These are phyloP conservation scores for Ophiostoma ulmi DNA, from an alignment of 2,329 filamentous ascomycete genomes.

Conservation along the genomic window DNA sequence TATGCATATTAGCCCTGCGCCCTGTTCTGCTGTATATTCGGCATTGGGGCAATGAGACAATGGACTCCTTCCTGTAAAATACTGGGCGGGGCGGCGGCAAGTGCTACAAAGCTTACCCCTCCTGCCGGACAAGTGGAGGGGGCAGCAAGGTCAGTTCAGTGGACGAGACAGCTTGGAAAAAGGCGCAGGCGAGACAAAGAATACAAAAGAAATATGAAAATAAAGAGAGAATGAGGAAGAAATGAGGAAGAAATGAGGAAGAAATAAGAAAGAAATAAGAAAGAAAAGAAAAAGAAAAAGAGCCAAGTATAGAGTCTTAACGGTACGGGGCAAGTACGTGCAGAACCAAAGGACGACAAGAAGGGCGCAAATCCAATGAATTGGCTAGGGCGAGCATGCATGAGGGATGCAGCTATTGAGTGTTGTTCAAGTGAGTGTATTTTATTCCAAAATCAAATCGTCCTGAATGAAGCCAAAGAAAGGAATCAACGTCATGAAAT, in stretches of 20 bases:
- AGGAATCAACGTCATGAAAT: background rate
- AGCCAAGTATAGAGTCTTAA: background rate
- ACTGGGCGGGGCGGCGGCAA: slow-evolving; percentile 5
- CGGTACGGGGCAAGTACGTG: background rate
- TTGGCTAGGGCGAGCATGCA: background rate
- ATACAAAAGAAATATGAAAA: background rate
- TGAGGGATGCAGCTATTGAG: no score
- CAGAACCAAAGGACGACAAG: background rate
- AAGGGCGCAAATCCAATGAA: slow-evolving; percentile 6
- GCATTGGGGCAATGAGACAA: background rate
- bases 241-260: background rate
- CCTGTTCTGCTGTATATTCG: background rate
- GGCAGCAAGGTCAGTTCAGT: background rate
- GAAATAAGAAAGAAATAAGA: background rate
- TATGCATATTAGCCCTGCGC: background rate
- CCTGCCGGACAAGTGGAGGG: background rate
- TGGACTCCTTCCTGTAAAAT: background rate
- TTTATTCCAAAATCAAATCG: background rate
- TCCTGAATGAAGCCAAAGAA: background rate
- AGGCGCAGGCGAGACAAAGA: slow-evolving; percentile 7
- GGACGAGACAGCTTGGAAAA: slow-evolving; percentile 9
- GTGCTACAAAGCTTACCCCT: slow-evolving; percentile 6
- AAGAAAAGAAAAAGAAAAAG: background rate
- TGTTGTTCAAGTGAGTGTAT: background rate
- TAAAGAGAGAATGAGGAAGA: background rate